Conservation (phyloP, 495 filamentous ascomycete species). For the Podospora australis region DNA sequence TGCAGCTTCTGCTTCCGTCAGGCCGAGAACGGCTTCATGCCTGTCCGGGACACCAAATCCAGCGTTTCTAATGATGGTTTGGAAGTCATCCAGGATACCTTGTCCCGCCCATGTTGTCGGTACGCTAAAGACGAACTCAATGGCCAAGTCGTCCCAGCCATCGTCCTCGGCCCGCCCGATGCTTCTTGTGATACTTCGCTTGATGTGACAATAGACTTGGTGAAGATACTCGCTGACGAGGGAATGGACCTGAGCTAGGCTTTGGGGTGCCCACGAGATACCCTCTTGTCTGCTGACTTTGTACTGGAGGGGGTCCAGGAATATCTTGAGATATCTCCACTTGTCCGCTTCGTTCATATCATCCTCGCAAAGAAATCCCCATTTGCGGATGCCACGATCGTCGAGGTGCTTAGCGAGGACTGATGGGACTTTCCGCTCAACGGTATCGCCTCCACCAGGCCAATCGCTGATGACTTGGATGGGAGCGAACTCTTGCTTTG, state of each 20-base stretch:
- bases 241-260: constrained; percentile 41
- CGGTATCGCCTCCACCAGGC: constrained; percentile 46
- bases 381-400: constrained; percentile 23
- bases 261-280: constrained; percentile 23
- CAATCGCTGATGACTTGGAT: constrained; percentile 55
- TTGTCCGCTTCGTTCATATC: constrained; percentile 30
- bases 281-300: constrained; percentile 31
- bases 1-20: constrained; percentile 65
- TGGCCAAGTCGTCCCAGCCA: constrained; percentile 41
- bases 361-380: constrained; percentile 53
- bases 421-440: constrained; percentile 56
- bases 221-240: constrained; percentile 51
- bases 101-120: constrained; percentile 61
- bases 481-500: constrained; percentile 25
- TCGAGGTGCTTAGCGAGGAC: constrained; percentile 46
- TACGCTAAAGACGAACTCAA: constrained; percentile 62
- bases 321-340: constrained; percentile 54
- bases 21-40: constrained; percentile 50
- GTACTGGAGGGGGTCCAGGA: constrained; percentile 40
- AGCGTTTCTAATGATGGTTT: constrained; percentile 40
- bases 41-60: constrained; percentile 42
- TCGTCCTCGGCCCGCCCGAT: constrained; percentile 29
- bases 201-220: constrained; percentile 50
- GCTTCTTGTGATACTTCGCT: constrained; percentile 38
- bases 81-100: constrained; percentile 51